Percentiles rank a stretch among this genome's conserved stretches.
These are phyloP conservation scores for Melampsora abietis-canadensis DNA, from an alignment of 1,284 basidiomycete species.

Conservation along the genomic window DNA sequence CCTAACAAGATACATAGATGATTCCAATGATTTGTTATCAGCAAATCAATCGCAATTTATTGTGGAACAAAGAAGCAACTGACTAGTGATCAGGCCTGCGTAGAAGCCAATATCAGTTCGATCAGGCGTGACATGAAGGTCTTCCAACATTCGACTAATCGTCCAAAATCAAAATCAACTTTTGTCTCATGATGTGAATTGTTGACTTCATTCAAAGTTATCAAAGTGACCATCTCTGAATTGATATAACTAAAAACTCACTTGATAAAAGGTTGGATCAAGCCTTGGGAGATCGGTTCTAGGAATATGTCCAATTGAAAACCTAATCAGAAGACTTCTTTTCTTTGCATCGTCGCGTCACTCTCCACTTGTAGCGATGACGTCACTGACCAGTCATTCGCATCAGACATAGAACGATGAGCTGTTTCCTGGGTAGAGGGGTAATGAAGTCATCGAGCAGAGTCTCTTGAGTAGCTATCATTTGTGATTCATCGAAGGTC, in stretches of 20 bases:
- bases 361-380: no score
- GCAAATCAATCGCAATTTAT: no score
- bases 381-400: conserved; percentile 20
- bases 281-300: conserved; percentile 38
- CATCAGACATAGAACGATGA: conserved; percentile 33
- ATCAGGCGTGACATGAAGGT: conserved; percentile 37
- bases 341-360: no score
- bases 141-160: conserved; percentile 35
- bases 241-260: conserved; percentile 5
- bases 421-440: conserved; percentile 22
- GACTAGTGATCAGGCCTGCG: conserved; percentile 32
- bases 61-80: neutral
- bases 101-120: conserved; percentile 32
- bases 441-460: neutral
- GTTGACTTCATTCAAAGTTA: no score
- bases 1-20: neutral
- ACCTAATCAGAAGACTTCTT: no score
- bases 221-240: no score
- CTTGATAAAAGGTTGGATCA: conserved; percentile 40
- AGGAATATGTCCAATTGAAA: no score
- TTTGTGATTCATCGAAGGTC: neutral
- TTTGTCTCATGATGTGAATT: no score
- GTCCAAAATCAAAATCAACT: no score
- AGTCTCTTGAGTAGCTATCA: neutral
- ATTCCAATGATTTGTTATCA: no score